A percentile compares a stretch with the other conserved stretches of the same genome.
phyloP scores from a whole-genome alignment of 441 rosid genomes.

The Gossypium armourianum region DNA sequence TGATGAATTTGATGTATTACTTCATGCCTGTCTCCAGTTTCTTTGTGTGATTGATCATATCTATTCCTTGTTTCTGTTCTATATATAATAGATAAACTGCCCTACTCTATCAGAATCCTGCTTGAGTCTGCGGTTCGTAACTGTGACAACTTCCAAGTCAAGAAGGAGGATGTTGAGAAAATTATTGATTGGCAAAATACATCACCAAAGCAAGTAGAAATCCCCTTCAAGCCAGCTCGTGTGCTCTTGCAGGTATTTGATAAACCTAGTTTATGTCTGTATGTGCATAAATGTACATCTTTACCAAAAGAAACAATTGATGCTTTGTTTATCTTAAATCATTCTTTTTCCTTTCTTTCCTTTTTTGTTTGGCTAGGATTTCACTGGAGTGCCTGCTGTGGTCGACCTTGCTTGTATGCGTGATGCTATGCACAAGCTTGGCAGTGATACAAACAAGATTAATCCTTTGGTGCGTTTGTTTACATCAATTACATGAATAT shows the following conservation, averaged over 20 bases:
- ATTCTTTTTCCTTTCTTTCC: constrained; percentile 8
- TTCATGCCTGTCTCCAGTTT: neutral
- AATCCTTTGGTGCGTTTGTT: constrained; percentile 61
- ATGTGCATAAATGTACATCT: neutral
- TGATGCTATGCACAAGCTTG: constrained; percentile 88
- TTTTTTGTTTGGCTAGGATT: constrained; percentile 42
- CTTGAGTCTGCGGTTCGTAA: constrained; percentile 96
- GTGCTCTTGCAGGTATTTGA: constrained; percentile 73
- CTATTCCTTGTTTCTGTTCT: constrained; percentile 12
- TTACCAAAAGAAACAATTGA: neutral
- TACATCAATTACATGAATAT: neutral
- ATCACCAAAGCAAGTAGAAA: constrained; percentile 87
- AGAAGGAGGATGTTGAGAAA: constrained; percentile 82
- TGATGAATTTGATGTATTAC: neutral
- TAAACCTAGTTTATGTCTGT: neutral
- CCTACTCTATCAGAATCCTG: constrained; percentile 86
- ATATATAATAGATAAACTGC: constrained; percentile 53
- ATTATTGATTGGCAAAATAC: constrained; percentile 88
- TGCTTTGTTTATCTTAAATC: neutral
- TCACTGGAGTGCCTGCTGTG: constrained; percentile 97
- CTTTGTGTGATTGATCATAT: neutral
- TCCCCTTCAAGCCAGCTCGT: constrained; percentile 97
- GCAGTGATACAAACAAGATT: constrained; percentile 85
- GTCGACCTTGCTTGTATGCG: constrained; percentile 99
- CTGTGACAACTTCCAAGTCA: constrained; percentile 94